A percentile compares a stretch with the other conserved stretches of the same genome.
phyloP scores from a whole-genome alignment of 129 eudicot species.

The Escallonia herrerae region DNA sequence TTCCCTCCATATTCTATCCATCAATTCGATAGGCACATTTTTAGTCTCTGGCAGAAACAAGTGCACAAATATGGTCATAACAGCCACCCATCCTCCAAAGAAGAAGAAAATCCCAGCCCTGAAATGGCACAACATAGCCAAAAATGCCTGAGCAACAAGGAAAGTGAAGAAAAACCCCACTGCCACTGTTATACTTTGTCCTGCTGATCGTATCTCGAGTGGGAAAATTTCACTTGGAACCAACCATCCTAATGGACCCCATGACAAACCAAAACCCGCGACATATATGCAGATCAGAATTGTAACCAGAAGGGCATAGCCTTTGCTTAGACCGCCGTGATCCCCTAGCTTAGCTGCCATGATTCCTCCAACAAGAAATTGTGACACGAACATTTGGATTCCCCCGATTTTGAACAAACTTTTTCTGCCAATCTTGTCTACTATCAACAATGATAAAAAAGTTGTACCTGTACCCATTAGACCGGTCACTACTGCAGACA shows the following conservation, averaged over 20 bases:
- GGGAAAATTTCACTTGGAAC: slow-evolving; percentile 52
- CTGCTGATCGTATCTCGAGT: slow-evolving; percentile 43
- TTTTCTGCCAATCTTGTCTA: slow-evolving; percentile 34
- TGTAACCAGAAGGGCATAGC: slow-evolving; percentile 13
- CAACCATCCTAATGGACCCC: slow-evolving; percentile 64
- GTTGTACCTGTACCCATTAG: slow-evolving; percentile 18
- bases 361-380: slow-evolving; percentile 24
- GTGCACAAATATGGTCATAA: slow-evolving; percentile 43
- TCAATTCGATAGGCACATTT: slow-evolving; percentile 36
- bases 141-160: slow-evolving; percentile 29
- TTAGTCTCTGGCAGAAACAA: slow-evolving; percentile 46
- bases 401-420: slow-evolving; percentile 27
- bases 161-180: slow-evolving; percentile 36
- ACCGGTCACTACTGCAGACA: slow-evolving; percentile 34
- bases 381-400: slow-evolving; percentile 18
- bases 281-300: slow-evolving; percentile 30
- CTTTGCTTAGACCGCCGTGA: slow-evolving; percentile 28
- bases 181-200: slow-evolving; percentile 40
- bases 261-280: slow-evolving; percentile 42
- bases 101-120: slow-evolving; percentile 47
- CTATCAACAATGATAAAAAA: slow-evolving; percentile 24
- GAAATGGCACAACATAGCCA: slow-evolving; percentile 44
- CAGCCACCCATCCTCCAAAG: slow-evolving; percentile 41
- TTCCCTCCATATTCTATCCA: slow-evolving; percentile 40
- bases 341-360: slow-evolving; percentile 27